A percentile compares a stretch with the other conserved stretches of the same genome.
Conservation (phyloP, 192 early-diverging fungal species). For the Coemansia sp. region DNA sequence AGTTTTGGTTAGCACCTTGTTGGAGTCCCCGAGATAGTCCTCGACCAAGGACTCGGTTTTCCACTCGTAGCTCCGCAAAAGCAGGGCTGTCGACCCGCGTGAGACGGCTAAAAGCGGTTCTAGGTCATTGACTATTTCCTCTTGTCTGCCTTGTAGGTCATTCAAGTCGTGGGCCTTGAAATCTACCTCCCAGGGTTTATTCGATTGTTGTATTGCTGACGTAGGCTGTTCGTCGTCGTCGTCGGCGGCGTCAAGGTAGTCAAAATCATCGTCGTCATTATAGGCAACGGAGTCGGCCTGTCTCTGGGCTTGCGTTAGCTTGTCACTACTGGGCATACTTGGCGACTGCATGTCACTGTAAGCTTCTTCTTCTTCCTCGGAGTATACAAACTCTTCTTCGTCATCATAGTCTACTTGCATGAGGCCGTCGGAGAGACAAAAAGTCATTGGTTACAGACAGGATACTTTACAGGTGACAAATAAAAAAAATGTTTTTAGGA, state of each 20-base stretch:
- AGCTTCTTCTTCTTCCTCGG: slow-evolving; percentile 25
- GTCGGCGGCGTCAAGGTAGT: slow-evolving; percentile 16
- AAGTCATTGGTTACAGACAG: slow-evolving; percentile 12
- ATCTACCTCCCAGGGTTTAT: slow-evolving; percentile 45
- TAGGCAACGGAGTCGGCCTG: slow-evolving; percentile 25
- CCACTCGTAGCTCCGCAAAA: slow-evolving; percentile 49
- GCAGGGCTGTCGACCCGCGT: slow-evolving; percentile 33
- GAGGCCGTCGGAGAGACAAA: slow-evolving; percentile 33
- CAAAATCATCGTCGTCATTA: slow-evolving; percentile 25
- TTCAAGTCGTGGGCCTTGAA: slow-evolving; percentile 29
- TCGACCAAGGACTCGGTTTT: slow-evolving; percentile 54
- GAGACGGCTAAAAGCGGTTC: slow-evolving; percentile 45
- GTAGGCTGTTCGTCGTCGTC: slow-evolving; percentile 28
- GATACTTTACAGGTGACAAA: background rate
- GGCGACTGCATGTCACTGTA: background rate
- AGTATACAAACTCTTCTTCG: slow-evolving; percentile 29
- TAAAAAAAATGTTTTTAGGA: background rate
- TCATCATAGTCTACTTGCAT: slow-evolving; percentile 42
- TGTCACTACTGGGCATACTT: background rate
- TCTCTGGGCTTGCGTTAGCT: slow-evolving; percentile 4
- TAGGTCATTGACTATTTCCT: slow-evolving; percentile 29
- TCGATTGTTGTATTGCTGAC: background rate
- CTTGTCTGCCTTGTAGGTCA: slow-evolving; percentile 36
- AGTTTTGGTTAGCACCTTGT: slow-evolving; percentile 32
- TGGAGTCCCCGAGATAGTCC: slow-evolving; percentile 36